Evolutionary conservation across 1,284 basidiomycete genomes (phyloP), one percentile per base, ranked within the genome.

Genomic region (Trichosporon sp.): DNA sequence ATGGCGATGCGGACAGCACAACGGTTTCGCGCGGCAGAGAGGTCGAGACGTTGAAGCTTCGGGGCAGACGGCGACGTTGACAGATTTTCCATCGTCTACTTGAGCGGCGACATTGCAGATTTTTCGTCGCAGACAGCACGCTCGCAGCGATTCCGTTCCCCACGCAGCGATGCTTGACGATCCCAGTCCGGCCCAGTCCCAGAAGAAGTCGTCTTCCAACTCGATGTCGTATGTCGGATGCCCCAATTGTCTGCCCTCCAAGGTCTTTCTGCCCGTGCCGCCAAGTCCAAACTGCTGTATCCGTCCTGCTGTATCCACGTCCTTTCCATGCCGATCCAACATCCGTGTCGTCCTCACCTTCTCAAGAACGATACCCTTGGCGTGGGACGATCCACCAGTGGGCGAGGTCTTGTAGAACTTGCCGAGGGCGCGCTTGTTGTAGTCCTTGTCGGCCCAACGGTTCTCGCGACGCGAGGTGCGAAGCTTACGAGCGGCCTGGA

Each of bases 361-460:
- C 88, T 99, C 97, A 76, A 99, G 91, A 76, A 99, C 97, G 84
- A 99, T 99, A 80, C 97, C 97, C 89, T 99, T 99, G 80, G 97
- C 97, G 87, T 99, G 97, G 79, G 97, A 99, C 70, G 96, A 96
- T 80, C 97, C 97, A 88, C 94, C 97, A 76, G 97, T 99, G 70
- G 97, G 97, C 65, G 97, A 99, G 83, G 97, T 99, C 89, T 97
- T 98, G 92, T 96, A 99, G 86, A 98, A 91, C 88, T 99, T 99
- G 78, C 97, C 97, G 75, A 99, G 91, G 73, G 97, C 96, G 84
- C 97, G 93, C 88, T 99, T 99, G 91, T 99, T 99, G 90, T 98
- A 99, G 73, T 91, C 88, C 86, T 96, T 96, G 88, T 99, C 97
- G 87, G 97, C 95, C 97, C 97, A 99, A 86, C 96, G 92, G 90